Evolutionary conservation across 768 basidiomycete species (phyloP).

Genomic region (Lentinula lateritia): DNA sequence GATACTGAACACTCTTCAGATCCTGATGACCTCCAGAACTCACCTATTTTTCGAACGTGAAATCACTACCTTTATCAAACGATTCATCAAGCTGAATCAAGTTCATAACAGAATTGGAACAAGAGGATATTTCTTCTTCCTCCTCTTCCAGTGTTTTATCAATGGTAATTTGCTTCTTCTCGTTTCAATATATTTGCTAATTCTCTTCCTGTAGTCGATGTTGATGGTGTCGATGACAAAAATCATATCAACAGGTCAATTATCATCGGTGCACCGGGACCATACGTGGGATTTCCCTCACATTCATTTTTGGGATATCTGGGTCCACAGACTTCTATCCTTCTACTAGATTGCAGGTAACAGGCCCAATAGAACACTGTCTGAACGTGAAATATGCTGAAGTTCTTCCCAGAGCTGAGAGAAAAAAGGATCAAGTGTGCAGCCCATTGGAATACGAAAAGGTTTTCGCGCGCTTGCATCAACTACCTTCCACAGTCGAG

Average conservation of each 20-base stretch:
- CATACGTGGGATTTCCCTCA: slow-evolving; percentile 73
- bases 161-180: slow-evolving; percentile 34
- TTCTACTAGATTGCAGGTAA: slow-evolving; percentile 80
- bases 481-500: slow-evolving; percentile 61
- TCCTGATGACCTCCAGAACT: slow-evolving; percentile 71
- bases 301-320: slow-evolving; percentile 81
- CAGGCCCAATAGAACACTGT: slow-evolving; percentile 14
- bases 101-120: slow-evolving; percentile 59
- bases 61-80: slow-evolving; percentile 10
- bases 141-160: slow-evolving; percentile 92
- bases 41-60: slow-evolving; percentile 70
- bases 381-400: slow-evolving; percentile 5
- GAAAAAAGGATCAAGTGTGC: slow-evolving; percentile 78
- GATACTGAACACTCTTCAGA: slow-evolving; percentile 35
- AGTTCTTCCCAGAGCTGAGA: slow-evolving; percentile 60
- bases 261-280: slow-evolving; percentile 71
- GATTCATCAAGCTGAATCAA: background rate
- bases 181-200: slow-evolving; percentile 10
- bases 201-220: slow-evolving; percentile 37
- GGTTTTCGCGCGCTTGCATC: slow-evolving; percentile 57
- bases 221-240: slow-evolving; percentile 68
- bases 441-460: slow-evolving; percentile 66
- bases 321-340: slow-evolving; percentile 70
- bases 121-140: slow-evolving; percentile 86
- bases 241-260: slow-evolving; percentile 64